These are phyloP conservation scores for Penicillium sp. DNA, from an alignment of 2,329 filamentous ascomycete species.

Conservation along the genomic window DNA sequence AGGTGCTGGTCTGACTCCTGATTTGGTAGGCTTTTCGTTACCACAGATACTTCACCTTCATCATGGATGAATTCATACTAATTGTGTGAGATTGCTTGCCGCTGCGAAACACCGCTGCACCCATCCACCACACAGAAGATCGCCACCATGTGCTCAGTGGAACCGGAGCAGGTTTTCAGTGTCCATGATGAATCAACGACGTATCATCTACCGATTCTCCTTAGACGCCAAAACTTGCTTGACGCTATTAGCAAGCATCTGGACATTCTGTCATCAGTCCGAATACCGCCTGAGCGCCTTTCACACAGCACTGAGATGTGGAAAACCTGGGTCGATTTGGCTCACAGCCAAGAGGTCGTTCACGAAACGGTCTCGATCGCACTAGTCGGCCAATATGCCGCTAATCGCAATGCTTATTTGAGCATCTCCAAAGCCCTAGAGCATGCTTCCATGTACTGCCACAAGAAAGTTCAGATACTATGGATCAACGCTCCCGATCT, in stretches of 20 bases:
- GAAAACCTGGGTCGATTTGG: conserved; percentile 74
- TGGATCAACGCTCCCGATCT: conserved; percentile 86
- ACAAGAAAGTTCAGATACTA: conserved; percentile 73
- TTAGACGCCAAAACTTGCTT: conserved; percentile 77
- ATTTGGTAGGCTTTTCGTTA: conserved; percentile 46
- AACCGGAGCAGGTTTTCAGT: conserved; percentile 78
- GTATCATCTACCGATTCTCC: conserved; percentile 92
- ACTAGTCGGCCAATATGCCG: conserved; percentile 89
- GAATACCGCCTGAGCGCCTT: conserved; percentile 55
- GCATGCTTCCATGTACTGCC: conserved; percentile 85
- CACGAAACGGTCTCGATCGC: conserved; percentile 75
- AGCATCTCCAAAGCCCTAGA: conserved; percentile 84
- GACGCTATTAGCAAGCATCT: conserved; percentile 66
- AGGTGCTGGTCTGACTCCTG: conserved; percentile 73
- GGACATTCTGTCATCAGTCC: conserved; percentile 59
- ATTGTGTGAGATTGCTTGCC: conserved; percentile 72
- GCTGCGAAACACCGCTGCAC: conserved; percentile 77
- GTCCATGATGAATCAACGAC: conserved; percentile 87
- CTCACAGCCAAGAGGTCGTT: conserved; percentile 65
- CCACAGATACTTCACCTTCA: no score
- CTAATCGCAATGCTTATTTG: conserved; percentile 82
- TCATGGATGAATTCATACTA: not conserved
- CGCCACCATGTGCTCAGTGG: conserved; percentile 84
- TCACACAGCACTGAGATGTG: conserved; percentile 70
- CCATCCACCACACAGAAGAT: conserved; percentile 80